phyloP scores from a whole-genome alignment of 768 basidiomycete genomes.

The Phylloporus sp. region DNA sequence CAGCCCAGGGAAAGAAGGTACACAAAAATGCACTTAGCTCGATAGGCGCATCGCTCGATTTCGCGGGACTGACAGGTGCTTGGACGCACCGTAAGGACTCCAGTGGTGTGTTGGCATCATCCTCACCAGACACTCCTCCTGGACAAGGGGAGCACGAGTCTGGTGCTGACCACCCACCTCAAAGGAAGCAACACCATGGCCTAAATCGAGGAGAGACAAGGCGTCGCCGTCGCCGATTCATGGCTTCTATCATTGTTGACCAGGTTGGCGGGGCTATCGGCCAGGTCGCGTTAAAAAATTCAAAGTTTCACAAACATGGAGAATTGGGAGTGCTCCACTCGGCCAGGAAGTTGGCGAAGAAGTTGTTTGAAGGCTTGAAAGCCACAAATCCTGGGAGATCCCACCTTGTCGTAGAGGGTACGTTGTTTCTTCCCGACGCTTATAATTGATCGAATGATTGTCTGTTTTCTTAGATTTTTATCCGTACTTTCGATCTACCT shows the following conservation, averaged over 20 bases:
- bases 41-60: slow-evolving; percentile 36
- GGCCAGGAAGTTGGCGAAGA: slow-evolving; percentile 62
- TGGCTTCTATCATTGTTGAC: slow-evolving; percentile 68
- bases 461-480: slow-evolving; percentile 54
- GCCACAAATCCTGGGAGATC: slow-evolving; percentile 56
- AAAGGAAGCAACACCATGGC: slow-evolving; percentile 15
- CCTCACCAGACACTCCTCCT: neutral
- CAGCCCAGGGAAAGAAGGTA: slow-evolving; percentile 42
- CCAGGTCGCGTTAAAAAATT: slow-evolving; percentile 66
- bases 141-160: slow-evolving; percentile 13
- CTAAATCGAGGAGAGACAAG: slow-evolving; percentile 31
- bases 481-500: slow-evolving; percentile 67
- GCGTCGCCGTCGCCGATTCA: slow-evolving; percentile 45
- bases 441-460: neutral
- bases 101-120: slow-evolving; percentile 3
- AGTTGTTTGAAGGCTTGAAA: slow-evolving; percentile 61
- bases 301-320: slow-evolving; percentile 52
- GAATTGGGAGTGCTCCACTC: slow-evolving; percentile 57
- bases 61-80: slow-evolving; percentile 17
- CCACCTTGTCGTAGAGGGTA: slow-evolving; percentile 66
- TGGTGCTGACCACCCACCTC: slow-evolving; percentile 3
- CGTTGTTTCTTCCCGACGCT: slow-evolving; percentile 7
- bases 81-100: slow-evolving; percentile 16
- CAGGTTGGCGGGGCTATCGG: slow-evolving; percentile 62
- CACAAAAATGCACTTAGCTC: slow-evolving; percentile 40